Base-by-base conservation (phyloP, 352 stramenopile genomes). In the Globisporangium barbulae region DNA sequence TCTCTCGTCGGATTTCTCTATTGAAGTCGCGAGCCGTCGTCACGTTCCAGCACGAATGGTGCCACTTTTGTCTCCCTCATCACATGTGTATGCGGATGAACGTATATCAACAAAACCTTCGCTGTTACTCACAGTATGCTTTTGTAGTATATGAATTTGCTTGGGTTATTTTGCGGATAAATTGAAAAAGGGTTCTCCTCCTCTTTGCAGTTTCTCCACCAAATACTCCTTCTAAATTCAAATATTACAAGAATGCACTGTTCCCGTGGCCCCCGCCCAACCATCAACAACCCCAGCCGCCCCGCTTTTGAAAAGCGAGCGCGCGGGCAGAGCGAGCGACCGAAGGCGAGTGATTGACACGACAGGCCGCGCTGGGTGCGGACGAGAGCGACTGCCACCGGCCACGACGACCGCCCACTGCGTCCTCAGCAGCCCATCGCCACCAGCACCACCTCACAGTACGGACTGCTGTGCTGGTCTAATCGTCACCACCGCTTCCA, bases 241-340 rank as follows among this genome's bases (percentile, higher is more conserved):
- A 5, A 47, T 21, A 47, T 47, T 47, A 47, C 41, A 19, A 19
- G 1, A 47, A 47, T 7, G 17, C 41, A 47, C 17, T 47, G 41
- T 21, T 47, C 41, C 41, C 41, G 41, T 47, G 50, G 12, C n/a
- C 28, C 8, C 50, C 50, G 33, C 50, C 28, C 49, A 56, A 56
- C 47, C 47, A 30, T 41, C 35, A 53, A 31, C 25, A 33, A 56
- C 50, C 28, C 50, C 30, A 56, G 33, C 50, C 41, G 41, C 41
- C 41, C 50, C 28, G 50, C 50, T 35, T 56, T 56, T 56, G 50
- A 56, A 56, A 56, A 56, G 50, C 28, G 41, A 41, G 48, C 48
- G 25, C 22, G 48, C 25, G 5, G 25, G 48, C 48, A 37, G 13
- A 17, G 9, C 12, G 35, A 41, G 35, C 35, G 35, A 53, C n/a